Conservation (phyloP, 2,329 filamentous ascomycete genomes). For the Nannizzia gypsea region DNA sequence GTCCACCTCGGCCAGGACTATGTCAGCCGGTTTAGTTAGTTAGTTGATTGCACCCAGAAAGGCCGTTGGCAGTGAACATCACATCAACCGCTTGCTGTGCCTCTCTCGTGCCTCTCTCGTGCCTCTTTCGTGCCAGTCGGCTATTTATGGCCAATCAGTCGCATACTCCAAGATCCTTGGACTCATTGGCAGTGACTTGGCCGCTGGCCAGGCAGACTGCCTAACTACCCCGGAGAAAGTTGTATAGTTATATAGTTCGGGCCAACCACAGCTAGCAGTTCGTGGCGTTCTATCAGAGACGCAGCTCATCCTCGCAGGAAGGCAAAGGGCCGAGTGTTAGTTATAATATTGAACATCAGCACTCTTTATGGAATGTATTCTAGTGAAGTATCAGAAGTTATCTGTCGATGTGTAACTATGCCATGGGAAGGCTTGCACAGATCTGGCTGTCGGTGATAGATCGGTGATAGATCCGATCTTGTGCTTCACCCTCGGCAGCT, state of each 20-base stretch:
- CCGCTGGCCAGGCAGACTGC: not conserved
- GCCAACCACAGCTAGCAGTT: not conserved
- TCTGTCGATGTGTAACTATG: too few species aligned
- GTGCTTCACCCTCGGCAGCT: too few species aligned
- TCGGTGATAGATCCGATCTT: too few species aligned
- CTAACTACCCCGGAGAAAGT: not conserved
- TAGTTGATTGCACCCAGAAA: not conserved
- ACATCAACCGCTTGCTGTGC: not conserved
- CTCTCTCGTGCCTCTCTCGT: too few species aligned
- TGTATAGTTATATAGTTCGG: not conserved
- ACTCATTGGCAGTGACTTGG: not conserved
- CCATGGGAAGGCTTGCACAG: too few species aligned
- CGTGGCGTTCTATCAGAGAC: not conserved
- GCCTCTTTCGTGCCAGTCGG: not conserved
- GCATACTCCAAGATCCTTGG: not conserved
- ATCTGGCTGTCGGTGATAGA: too few species aligned
- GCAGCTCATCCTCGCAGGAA: not conserved
- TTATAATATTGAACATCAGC: not conserved
- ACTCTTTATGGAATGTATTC: too few species aligned
- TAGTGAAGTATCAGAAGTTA: too few species aligned
- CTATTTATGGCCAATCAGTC: not conserved
- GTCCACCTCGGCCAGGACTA: not conserved
- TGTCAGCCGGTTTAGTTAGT: too few species aligned
- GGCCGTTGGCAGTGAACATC: not conserved
- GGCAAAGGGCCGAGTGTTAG: too few species aligned